Conservation (phyloP, 306 rosid species). For the barrel medic (Medicago truncatula) region DNA sequence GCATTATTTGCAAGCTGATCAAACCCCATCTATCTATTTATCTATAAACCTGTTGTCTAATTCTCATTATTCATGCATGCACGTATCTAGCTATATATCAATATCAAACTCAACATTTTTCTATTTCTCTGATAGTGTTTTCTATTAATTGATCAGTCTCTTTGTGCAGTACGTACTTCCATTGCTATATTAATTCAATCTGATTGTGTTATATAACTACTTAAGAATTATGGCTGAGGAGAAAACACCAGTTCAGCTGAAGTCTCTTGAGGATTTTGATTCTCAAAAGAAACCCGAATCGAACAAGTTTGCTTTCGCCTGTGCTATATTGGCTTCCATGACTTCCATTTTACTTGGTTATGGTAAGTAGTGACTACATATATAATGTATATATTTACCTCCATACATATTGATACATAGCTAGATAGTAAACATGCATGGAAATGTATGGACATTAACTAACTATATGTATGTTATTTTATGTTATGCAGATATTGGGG, state of each 20-base stretch:
- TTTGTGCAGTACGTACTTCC: neutral
- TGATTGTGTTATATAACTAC: neutral
- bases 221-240: slow-evolving; percentile 42
- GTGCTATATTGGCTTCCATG: slow-evolving; percentile 88
- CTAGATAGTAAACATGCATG: too few relatives aligned
- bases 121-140: neutral
- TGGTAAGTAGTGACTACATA: slow-evolving; percentile 50
- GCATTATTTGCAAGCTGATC: neutral
- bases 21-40: neutral
- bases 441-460: too few relatives aligned
- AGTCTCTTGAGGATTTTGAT: slow-evolving; percentile 50
- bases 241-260: slow-evolving; percentile 36
- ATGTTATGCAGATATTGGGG: slow-evolving; percentile 73
- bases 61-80: neutral
- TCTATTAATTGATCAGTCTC: neutral
- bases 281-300: slow-evolving; percentile 55
- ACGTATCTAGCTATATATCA: neutral
- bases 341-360: slow-evolving; percentile 87
- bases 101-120: neutral
- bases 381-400: too few relatives aligned
- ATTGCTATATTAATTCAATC: neutral
- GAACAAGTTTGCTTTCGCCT: slow-evolving; percentile 69
- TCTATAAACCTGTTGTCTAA: neutral
- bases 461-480: neutral
- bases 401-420: too few relatives aligned